These are phyloP conservation scores for Omphalotus guepiniiformis DNA, from an alignment of 768 basidiomycete genomes.

Conservation along the genomic window DNA sequence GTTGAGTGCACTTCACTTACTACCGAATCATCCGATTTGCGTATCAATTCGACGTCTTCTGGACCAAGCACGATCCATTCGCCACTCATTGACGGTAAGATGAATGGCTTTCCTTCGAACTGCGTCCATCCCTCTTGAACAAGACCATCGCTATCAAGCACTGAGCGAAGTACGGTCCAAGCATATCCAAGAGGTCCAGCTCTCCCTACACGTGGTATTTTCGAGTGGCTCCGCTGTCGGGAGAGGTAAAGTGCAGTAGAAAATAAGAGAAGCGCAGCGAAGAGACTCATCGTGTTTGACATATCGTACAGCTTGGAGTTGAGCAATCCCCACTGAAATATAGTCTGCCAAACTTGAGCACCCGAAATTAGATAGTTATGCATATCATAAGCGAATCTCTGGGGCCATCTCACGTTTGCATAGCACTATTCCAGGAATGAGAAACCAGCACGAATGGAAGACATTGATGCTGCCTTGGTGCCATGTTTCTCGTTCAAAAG, in stretches of 20 bases:
- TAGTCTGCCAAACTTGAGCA: too few species aligned
- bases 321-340: too few species aligned
- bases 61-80: constrained; percentile 13
- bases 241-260: too few species aligned
- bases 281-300: neutral
- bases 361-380: too few species aligned
- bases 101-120: constrained; percentile 14
- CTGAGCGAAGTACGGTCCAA: constrained; percentile 12
- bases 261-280: neutral
- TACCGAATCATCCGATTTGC: constrained; percentile 13
- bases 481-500: too few species aligned
- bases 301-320: too few species aligned
- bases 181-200: constrained; percentile 15
- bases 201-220: constrained; percentile 13
- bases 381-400: too few species aligned
- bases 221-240: neutral
- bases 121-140: constrained; percentile 13
- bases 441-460: too few species aligned
- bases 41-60: constrained; percentile 13
- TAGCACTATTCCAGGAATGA: too few species aligned
- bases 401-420: too few species aligned
- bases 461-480: too few species aligned
- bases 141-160: constrained; percentile 9
- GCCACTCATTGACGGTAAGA: constrained; percentile 15
- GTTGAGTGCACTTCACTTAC: too few species aligned